Percentiles rank a stretch among this genome's conserved stretches.
phyloP scores from a whole-genome alignment of 805 yeast species.

The Hanseniaspora hatyaiensis region DNA sequence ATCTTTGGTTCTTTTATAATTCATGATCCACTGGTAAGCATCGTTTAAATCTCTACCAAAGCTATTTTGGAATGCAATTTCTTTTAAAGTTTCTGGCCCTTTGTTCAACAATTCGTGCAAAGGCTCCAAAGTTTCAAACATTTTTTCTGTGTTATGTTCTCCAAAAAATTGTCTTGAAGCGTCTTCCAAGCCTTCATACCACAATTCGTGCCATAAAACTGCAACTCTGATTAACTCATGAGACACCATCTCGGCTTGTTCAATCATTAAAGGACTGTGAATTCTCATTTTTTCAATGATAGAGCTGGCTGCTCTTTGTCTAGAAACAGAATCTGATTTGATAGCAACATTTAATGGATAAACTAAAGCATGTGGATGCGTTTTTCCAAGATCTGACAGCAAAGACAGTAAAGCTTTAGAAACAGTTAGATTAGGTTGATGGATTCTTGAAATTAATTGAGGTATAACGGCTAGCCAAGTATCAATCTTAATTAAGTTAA shows the following conservation, averaged over 20 bases:
- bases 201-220: slow-evolving; percentile 91
- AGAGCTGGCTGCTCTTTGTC: slow-evolving; percentile 83
- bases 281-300: slow-evolving; percentile 86
- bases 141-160: slow-evolving; percentile 86
- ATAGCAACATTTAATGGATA: slow-evolving; percentile 94
- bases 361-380: slow-evolving; percentile 93
- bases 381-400: slow-evolving; percentile 77
- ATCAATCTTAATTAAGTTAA: slow-evolving; percentile 75
- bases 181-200: slow-evolving; percentile 97
- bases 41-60: slow-evolving; percentile 87
- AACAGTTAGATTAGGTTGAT: slow-evolving; percentile 82
- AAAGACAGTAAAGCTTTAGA: slow-evolving; percentile 68
- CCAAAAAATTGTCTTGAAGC: slow-evolving; percentile 89
- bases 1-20: slow-evolving; percentile 75
- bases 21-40: slow-evolving; percentile 87
- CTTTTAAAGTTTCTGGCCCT: slow-evolving; percentile 88
- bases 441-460: slow-evolving; percentile 89
- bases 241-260: slow-evolving; percentile 89
- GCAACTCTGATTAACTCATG: slow-evolving; percentile 88
- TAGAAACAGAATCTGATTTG: slow-evolving; percentile 77
- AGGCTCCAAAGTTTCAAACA: slow-evolving; percentile 85
- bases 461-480: slow-evolving; percentile 95
- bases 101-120: slow-evolving; percentile 70
- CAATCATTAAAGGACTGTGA: slow-evolving; percentile 74
- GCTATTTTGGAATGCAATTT: slow-evolving; percentile 80